These are phyloP conservation scores for Plasmopara halstedii DNA, from an alignment of 352 stramenopile genomes.

Conservation along the genomic window DNA sequence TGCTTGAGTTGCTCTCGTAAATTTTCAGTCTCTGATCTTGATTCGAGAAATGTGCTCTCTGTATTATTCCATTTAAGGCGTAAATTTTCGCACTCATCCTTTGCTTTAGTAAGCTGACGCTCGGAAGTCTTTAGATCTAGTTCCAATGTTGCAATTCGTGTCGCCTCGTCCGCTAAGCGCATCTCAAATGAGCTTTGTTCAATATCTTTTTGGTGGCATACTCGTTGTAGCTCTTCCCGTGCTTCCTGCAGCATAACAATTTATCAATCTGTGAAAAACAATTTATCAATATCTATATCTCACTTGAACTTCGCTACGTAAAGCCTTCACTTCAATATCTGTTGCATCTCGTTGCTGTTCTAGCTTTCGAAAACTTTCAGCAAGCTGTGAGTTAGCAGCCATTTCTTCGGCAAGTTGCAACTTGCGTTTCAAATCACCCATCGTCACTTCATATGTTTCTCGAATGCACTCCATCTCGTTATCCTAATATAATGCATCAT, in stretches of 20 bases:
- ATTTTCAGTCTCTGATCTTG: constrained; percentile 42
- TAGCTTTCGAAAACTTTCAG: constrained; percentile 39
- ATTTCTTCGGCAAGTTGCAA: constrained; percentile 37
- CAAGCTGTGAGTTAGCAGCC: constrained; percentile 25
- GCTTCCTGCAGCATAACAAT: constrained; percentile 29
- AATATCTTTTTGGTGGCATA: constrained; percentile 26
- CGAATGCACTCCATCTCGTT: constrained; percentile 72
- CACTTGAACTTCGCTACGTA: constrained; percentile 58
- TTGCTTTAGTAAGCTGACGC: constrained; percentile 34
- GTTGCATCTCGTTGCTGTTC: constrained; percentile 46
- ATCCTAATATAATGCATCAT: constrained; percentile 16
- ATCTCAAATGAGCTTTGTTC: constrained; percentile 36
- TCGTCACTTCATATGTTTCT: constrained; percentile 54
- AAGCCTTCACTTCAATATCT: constrained; percentile 52
- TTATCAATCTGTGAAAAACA: neutral
- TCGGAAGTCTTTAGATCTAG: constrained; percentile 48
- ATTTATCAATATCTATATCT: neutral
- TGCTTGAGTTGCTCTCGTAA: constrained; percentile 69
- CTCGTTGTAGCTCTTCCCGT: constrained; percentile 36
- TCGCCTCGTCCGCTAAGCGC: constrained; percentile 41
- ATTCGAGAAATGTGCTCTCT: constrained; percentile 50
- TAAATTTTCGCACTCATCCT: constrained; percentile 45
- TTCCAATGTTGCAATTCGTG: constrained; percentile 34
- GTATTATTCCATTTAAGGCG: constrained; percentile 42
- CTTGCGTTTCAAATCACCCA: constrained; percentile 50